These are phyloP conservation scores for Colletotrichum salicis DNA, from an alignment of 2,329 filamentous ascomycete genomes.

Conservation along the genomic window DNA sequence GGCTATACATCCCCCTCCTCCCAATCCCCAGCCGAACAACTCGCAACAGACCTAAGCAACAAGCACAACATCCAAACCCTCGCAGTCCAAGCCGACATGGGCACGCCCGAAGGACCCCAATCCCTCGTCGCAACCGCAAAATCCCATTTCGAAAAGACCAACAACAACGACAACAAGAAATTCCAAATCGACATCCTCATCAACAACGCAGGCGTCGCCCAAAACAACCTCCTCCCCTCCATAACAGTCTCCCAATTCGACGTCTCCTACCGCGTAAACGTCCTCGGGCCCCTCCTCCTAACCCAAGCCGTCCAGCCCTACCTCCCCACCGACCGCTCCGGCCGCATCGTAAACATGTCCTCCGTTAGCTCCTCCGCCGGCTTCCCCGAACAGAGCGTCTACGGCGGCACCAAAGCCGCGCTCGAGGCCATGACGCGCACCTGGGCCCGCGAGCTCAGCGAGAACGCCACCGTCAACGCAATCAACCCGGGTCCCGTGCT, in stretches of 20 bases:
- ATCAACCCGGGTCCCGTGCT: slow-evolving; percentile 68
- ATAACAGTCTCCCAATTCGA: slow-evolving; percentile 75
- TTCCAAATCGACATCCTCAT: slow-evolving; percentile 84
- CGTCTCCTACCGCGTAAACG: slow-evolving; percentile 81
- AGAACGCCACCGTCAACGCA: slow-evolving; percentile 65
- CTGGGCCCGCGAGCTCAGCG: slow-evolving; percentile 66
- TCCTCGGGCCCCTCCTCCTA: slow-evolving; percentile 81
- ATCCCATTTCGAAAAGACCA: slow-evolving; percentile 50
- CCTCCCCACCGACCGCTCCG: slow-evolving; percentile 74
- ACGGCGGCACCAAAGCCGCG: slow-evolving; percentile 68
- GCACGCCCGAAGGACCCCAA: slow-evolving; percentile 67
- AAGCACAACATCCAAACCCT: slow-evolving; percentile 70
- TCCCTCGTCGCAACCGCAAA: slow-evolving; percentile 68
- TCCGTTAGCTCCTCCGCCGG: slow-evolving; percentile 65
- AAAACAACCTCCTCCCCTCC: slow-evolving; percentile 73
- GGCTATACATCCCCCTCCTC: slow-evolving; percentile 70
- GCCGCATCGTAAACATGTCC: slow-evolving; percentile 65
- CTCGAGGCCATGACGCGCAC: slow-evolving; percentile 69
- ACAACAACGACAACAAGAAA: slow-evolving; percentile 48
- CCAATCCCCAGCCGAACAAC: slow-evolving; percentile 59
- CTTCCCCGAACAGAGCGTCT: slow-evolving; percentile 65
- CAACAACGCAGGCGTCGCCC: slow-evolving; percentile 83
- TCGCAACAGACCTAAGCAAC: slow-evolving; percentile 69
- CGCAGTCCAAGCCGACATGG: slow-evolving; percentile 77
- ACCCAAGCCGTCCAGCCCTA: slow-evolving; percentile 78